Base-by-base conservation (phyloP, 257 asterid species). In the Misopates orontium region DNA sequence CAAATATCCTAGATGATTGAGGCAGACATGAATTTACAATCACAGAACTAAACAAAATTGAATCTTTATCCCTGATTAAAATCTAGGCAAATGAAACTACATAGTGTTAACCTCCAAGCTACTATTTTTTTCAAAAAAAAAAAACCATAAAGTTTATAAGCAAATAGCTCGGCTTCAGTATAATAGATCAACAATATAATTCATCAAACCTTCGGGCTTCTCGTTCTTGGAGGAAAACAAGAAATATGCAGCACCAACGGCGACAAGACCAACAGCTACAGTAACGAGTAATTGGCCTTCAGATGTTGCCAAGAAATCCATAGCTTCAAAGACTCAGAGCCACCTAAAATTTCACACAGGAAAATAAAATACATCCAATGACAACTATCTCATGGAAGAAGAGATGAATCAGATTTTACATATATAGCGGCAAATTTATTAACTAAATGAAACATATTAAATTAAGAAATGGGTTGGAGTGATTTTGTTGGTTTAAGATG, bases 241-340 rank as follows among this genome's bases (percentile, higher is more conserved):
- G 78, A 79, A 77, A 66, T 79, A 85, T 0, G 78, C 90, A 48
- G 85, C 89, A 15, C 80, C 94, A 71, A 81, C 81, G 31, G 87
- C 87, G 62, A 80, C 79, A 48, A 89, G 77, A 58, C 85, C 81
- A 56, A 84, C 94, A 59, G 85, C 85, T 64, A 83, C 80, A 28
- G 87, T 90, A 58, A 82, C 75, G 62, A 77, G 11, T 64, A 89
- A 69, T 67, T 85, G 96, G 60, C 87, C 87, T 69, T 87, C 97
- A 58, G 91, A 64, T 63, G 87, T 77, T 53, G 90, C 89, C 80
- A 85, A 39, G 73, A 85, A 82, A 72, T 82, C 95, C 98, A 92
- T 89, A 53, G 7, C 36, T 28, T 7, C 36, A 28, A 28, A 28
- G 3, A 70, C 77, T 62, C 77, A 21, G 28, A 72, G 45, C n/a